phyloP scores from a whole-genome alignment of 2,329 filamentous ascomycete species.

The Penicillium italicum region DNA sequence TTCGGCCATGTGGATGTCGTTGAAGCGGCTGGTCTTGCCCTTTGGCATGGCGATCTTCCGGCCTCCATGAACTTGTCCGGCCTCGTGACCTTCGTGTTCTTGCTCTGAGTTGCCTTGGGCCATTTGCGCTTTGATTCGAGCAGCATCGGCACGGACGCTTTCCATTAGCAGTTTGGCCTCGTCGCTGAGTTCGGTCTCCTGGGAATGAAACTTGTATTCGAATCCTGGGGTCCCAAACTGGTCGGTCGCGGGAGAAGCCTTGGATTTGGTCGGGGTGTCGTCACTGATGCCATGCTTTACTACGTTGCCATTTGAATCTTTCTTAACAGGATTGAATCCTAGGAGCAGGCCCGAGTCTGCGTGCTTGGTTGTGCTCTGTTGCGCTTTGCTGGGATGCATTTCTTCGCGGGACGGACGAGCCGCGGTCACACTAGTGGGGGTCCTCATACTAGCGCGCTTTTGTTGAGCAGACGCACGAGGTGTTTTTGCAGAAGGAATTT shows the following conservation, averaged over 20 bases:
- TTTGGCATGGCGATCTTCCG: constrained; percentile 78
- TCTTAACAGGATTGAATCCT: constrained; percentile 73
- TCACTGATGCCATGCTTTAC: constrained; percentile 29
- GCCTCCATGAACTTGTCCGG: constrained; percentile 43
- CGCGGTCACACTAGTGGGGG: constrained; percentile 54
- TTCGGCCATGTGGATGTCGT: constrained; percentile 76
- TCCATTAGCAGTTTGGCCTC: constrained; percentile 58
- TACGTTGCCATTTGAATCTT: constrained; percentile 36
- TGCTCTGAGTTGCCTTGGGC: constrained; percentile 59
- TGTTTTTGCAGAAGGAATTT: constrained; percentile 24
- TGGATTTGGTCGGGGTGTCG: constrained; percentile 44
- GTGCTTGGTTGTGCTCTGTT: constrained; percentile 68
- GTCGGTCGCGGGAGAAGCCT: constrained; percentile 30
- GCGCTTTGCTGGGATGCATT: constrained; percentile 86
- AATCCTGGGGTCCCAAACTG: constrained; percentile 45
- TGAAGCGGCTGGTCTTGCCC: constrained; percentile 74
- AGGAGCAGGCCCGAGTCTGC: constrained; percentile 76
- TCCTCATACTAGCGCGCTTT: constrained; percentile 28
- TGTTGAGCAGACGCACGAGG: constrained; percentile 28
- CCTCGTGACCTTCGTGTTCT: constrained; percentile 44
- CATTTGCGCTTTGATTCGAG: constrained; percentile 67
- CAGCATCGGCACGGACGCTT: constrained; percentile 68
- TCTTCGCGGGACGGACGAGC: constrained; percentile 70
- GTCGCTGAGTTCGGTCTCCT: constrained; percentile 45
- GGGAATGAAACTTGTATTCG: constrained; percentile 45